Conservation (phyloP, 495 filamentous ascomycete species). For the Aspergillus ostianus region DNA sequence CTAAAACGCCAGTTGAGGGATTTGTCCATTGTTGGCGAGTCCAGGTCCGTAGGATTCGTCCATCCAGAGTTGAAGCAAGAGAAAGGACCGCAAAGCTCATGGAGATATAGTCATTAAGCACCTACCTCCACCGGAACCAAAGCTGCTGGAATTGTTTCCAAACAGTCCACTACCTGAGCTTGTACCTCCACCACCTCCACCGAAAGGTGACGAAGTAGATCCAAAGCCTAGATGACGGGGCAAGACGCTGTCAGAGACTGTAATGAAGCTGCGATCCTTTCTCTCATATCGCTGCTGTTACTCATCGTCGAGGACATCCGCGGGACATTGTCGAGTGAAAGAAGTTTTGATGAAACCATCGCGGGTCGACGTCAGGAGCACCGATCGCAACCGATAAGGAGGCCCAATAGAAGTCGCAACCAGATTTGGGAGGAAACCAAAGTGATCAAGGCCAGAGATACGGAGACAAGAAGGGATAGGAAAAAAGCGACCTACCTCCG, state of each 20-base stretch:
- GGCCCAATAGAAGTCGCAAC: constrained; percentile 15
- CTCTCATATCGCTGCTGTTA: constrained; percentile 38
- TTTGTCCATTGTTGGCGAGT: background rate
- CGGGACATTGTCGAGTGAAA: constrained; percentile 20
- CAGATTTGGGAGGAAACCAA: constrained; percentile 19
- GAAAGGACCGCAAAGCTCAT: constrained; percentile 35
- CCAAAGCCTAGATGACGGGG: constrained; percentile 58
- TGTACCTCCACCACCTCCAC: constrained; percentile 29
- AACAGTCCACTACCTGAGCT: constrained; percentile 42
- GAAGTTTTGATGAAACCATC: constrained; percentile 19
- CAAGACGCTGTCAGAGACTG: constrained; percentile 45
- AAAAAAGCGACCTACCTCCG: constrained; percentile 44
- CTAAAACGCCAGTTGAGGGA: background rate
- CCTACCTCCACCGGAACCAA: constrained; percentile 58
- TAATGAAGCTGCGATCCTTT: constrained; percentile 40
- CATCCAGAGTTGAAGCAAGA: constrained; percentile 14
- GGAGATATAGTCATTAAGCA: constrained; percentile 31
- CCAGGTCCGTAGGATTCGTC: constrained; percentile 11
- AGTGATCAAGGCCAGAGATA: constrained; percentile 15
- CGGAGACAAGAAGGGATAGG: constrained; percentile 11
- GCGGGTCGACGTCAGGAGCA: constrained; percentile 41
- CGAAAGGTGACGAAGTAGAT: constrained; percentile 42
- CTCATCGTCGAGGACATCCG: constrained; percentile 31
- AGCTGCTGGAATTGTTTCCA: constrained; percentile 50
- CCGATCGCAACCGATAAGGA: constrained; percentile 24